Conservation (phyloP, 345 rosid genomes). For the Dipteronia sinensis region DNA sequence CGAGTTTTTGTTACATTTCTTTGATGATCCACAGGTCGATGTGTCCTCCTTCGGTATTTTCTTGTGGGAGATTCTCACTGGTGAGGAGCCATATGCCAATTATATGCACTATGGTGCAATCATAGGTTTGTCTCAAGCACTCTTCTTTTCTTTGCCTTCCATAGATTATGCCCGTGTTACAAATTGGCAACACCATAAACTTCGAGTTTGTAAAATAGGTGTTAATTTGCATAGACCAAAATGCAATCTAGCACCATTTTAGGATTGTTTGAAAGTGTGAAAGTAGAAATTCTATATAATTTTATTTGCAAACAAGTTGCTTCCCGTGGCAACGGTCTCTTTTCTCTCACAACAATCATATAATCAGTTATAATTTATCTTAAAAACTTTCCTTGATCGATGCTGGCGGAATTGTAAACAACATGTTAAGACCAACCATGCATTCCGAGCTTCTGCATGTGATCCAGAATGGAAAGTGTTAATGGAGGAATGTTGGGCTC, state of each 20-base stretch:
- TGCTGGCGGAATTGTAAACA: constrained; percentile 80
- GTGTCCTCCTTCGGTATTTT: constrained; percentile 82
- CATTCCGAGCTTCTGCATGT: constrained; percentile 62
- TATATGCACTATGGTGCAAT: constrained; percentile 88
- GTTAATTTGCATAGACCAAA: neutral
- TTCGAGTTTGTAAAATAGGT: neutral
- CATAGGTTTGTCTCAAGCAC: constrained; percentile 52
- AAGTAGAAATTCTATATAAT: neutral
- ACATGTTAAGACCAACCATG: constrained; percentile 77
- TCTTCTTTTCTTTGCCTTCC: constrained; percentile 5
- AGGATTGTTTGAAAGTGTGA: too few relatives aligned
- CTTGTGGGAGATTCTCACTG: constrained; percentile 88
- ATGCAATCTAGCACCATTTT: neutral
- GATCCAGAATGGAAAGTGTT: constrained; percentile 70
- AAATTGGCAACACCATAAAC: neutral
- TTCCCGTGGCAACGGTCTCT: neutral
- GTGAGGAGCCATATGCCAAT: constrained; percentile 87
- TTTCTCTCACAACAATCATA: neutral
- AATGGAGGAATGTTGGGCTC: constrained; percentile 89
- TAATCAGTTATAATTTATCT: neutral
- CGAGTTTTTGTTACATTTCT: constrained; percentile 11
- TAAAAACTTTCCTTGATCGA: neutral
- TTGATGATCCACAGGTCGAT: constrained; percentile 55
- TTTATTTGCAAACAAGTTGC: neutral
- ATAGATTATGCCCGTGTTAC: neutral